Base-by-base conservation (phyloP, 225 moss, liverwort and hornwort species). In the Takakia lepidozioides region DNA sequence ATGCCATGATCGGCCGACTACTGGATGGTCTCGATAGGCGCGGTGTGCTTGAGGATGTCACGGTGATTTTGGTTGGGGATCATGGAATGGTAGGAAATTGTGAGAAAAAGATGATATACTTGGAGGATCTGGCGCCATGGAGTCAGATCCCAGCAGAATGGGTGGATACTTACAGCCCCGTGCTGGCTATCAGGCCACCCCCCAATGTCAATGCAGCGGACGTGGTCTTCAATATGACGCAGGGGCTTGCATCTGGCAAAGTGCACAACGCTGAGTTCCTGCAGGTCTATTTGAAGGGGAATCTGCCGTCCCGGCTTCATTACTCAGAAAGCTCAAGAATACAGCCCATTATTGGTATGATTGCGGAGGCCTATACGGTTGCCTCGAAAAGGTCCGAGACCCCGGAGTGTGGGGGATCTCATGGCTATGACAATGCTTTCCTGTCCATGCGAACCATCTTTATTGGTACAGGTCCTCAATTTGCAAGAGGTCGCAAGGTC, bases 1-100 rank as follows among this genome's bases (percentile, higher is more conserved):
- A 95, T 56, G 27, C 65, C 21, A 53, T 84, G 58, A 63, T 95
- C 14, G 93, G 93, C 25, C 69, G 72, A 24, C 59, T 95, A 58
- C 69, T 90, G 59, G 64, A 64, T 6, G 93, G 93, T 51, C 61
- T 95, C 58, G 86, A 78, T 20, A 21, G 68, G 59, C 59, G 79
- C 8, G 79, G 58, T 0, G 55, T 95, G 2, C 63, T 82, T 9
- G 71, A 77, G 3, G 81, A 81, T 61, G 76, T 81, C 2, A 57
- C 72, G 8, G 43, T 76, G 29, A 72, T 81, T 20, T 47, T 81
- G 69, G 72, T 81, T 19, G 73, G 76, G 16, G 81, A 81, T 55
- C 81, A 81, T 7, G 81, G 81, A 18, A 81, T 81, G 81, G 73
- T 73, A 14, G 72, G 58, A 2, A 66, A 52, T 49, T 81, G 81